Evolutionary conservation across 306 rosid species (phyloP), one percentile per base, ranked within the genome.

Genomic region (Cucurbita maxima): DNA sequence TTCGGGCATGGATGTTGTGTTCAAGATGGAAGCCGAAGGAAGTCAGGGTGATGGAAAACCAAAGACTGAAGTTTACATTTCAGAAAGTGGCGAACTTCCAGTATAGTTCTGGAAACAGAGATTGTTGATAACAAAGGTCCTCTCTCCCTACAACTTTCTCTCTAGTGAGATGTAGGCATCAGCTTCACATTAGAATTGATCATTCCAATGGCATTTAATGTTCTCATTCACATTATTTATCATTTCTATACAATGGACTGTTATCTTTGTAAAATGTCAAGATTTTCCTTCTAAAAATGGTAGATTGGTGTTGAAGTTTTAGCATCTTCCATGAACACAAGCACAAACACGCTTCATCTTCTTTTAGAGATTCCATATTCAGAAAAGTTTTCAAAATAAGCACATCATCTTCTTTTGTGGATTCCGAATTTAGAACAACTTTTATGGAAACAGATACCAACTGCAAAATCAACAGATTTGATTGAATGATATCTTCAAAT

Each of bases 51-150:
- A 56, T 12, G 90, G 85, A 3, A 75, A 13, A 19, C 90, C 86
- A 5, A 80, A 68, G 72, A 57, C 76, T 68, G 71, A 76, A 69
- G 88, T 80, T 52, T 79, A 76, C 55, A 82, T 84, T 56, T 76
- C 78, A 51, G 82, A 78, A 43, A 86, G 90, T n/a, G 90, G 90
- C 34, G 90, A 82, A 72, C 77, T 86, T 59, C 63, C 85, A 14
- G 8, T 73, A 54, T 86, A 56, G 77, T 34, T 25, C 30, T 36
- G 41, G 73, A 68, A 66, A 66, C 36, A 25, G 43, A 44, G 54
- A 68, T 44, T 22, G 22, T 68, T 68, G 37, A 68, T 13, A 45
- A 45, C 19, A 7, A 25, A 68, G 73, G 56, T 68, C 19, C 51
- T 20, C 61, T 48, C 18, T 68, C 57, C 73, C 56, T 68, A 47